Percentiles rank a stretch among this genome's conserved stretches.
phyloP scores from a whole-genome alignment of 768 basidiomycete genomes.

The Neoboletus brunneissimus region DNA sequence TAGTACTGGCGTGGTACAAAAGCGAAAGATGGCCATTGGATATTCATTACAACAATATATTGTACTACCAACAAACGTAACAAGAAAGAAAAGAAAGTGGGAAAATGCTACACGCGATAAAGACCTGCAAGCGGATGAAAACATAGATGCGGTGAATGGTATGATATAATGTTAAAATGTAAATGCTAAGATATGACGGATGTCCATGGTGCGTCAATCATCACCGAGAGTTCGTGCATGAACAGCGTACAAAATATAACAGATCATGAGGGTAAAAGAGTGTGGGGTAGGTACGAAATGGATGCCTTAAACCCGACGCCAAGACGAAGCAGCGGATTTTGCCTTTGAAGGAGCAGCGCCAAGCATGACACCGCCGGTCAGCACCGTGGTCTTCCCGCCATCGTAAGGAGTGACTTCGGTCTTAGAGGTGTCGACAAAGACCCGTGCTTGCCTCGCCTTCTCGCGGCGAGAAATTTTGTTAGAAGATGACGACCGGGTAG shows the following conservation, averaged over 20 bases:
- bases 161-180: slow-evolving; percentile 33
- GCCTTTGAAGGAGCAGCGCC: slow-evolving; percentile 45
- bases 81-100: slow-evolving; percentile 26
- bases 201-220: slow-evolving; percentile 28
- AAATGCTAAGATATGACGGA: slow-evolving; percentile 30
- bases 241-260: slow-evolving; percentile 22
- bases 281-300: slow-evolving; percentile 14
- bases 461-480: slow-evolving; percentile 66
- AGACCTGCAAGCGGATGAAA: slow-evolving; percentile 23
- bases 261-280: slow-evolving; percentile 26
- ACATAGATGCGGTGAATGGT: slow-evolving; percentile 29
- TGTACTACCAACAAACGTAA: slow-evolving; percentile 15
- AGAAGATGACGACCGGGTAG: slow-evolving; percentile 41
- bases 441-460: slow-evolving; percentile 62
- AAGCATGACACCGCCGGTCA: slow-evolving; percentile 87
- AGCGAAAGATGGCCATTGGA: background rate
- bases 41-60: slow-evolving; percentile 33
- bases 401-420: slow-evolving; percentile 83
- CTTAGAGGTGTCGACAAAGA: slow-evolving; percentile 72
- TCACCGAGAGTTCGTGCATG: slow-evolving; percentile 27
- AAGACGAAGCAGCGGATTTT: slow-evolving; percentile 40
- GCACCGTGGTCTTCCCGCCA: slow-evolving; percentile 83
- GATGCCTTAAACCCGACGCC: slow-evolving; percentile 53
- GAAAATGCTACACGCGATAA: slow-evolving; percentile 32
- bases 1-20: background rate